Evolutionary conservation across 1,284 basidiomycete species (phyloP).

Genomic region (Ganoderma lucidum): DNA sequence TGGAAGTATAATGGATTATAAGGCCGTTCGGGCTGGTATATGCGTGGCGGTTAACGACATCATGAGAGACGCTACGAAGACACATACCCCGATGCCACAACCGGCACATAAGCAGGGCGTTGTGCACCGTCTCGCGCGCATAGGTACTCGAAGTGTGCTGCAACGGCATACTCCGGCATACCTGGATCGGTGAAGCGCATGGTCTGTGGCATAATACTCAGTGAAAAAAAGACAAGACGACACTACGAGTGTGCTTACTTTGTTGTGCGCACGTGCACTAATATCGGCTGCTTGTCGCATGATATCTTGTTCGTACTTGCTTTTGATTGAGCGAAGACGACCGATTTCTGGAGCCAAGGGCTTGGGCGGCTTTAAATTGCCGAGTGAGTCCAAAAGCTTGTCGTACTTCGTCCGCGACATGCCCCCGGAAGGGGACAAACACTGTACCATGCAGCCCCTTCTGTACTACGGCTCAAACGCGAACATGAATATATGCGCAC

Average conservation of each 20-base stretch:
- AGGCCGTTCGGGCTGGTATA: constrained; percentile 77
- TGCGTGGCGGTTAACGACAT: constrained; percentile 6
- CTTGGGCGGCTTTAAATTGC: constrained; percentile 53
- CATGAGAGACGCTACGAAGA: not conserved
- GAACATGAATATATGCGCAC: constrained; percentile 16
- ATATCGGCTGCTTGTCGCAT: constrained; percentile 83
- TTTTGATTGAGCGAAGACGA: constrained; percentile 75
- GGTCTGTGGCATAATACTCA: constrained; percentile 52
- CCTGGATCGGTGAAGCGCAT: constrained; percentile 85
- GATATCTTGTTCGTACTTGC: constrained; percentile 68
- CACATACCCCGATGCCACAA: constrained; percentile 88
- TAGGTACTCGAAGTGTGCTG: constrained; percentile 89
- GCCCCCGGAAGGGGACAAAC: constrained; percentile 48
- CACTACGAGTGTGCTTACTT: constrained; percentile 52
- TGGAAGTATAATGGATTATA: constrained; percentile 92
- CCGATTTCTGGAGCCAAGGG: constrained; percentile 69
- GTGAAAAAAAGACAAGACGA: not conserved
- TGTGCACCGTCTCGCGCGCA: constrained; percentile 84
- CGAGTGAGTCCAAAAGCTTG: constrained; percentile 59
- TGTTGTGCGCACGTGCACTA: constrained; percentile 78
- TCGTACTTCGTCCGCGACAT: constrained; percentile 56
- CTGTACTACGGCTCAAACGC: not conserved
- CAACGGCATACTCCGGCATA: constrained; percentile 77
- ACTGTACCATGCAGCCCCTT: constrained; percentile 47
- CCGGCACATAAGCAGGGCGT: constrained; percentile 92